Evolutionary conservation across 2,329 filamentous ascomycete species (phyloP), one percentile per base, ranked within the genome.

Genomic region (Pseudogymnoascus sp.): DNA sequence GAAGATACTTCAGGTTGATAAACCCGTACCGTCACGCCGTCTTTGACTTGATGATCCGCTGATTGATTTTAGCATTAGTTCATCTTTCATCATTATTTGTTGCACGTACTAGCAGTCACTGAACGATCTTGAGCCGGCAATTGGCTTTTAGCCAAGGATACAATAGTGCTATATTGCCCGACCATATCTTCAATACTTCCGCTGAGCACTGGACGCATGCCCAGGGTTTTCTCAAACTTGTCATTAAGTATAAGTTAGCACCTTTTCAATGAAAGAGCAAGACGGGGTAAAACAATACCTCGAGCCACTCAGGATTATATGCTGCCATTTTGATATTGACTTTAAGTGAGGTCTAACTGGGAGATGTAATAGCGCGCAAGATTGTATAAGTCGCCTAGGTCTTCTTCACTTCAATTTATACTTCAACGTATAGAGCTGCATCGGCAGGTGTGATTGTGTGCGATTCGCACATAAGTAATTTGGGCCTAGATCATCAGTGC

Each of bases 251-350:
- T n/a, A 13, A 60, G 33, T 44, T 47, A 59, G 29, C 26, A 13
- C 8, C 3, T 42, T 42, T 6, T 42, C 38, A 11, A 42, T 61
- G 33, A 59, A 24, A 59, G 21, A 61, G n/a, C n/a, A 31, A 50
- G 14, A 19, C 7, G 4, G 11, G 38, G 33, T 26, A 26, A 29
- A 56, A 5, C n/a, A 19, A 14, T 65, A 70, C 69, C 63, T 69
- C 66, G 35, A 70, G 69, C 69, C 68, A 70, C 44, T 65, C 65
- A 31, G 64, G 62, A 1, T 63, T 61, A 38, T 70, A 70, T 6
- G 64, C 65, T 47, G 66, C 67, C 29, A 59, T 63, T 42, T 42
- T 21, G n/a, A 42, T 42, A 16, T 42, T 19, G 38, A 42, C 10
- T 42, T 42, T 19, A 21, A 42, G 38, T 42, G 16, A 42, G 16